These are phyloP conservation scores for Gentiana macrophylla DNA, from an alignment of 257 asterid species.

Conservation along the genomic window DNA sequence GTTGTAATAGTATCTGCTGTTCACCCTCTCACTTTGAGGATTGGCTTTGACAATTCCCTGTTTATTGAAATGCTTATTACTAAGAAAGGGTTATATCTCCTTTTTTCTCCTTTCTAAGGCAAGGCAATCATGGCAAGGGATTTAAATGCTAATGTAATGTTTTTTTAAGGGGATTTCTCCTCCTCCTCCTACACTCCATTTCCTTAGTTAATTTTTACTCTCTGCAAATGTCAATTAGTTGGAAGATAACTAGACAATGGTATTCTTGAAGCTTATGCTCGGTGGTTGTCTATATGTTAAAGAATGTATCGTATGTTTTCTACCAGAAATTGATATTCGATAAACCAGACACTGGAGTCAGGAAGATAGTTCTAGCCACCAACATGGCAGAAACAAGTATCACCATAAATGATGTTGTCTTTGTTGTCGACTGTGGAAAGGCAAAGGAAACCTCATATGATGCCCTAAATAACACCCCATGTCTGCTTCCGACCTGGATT, in stretches of 20 bases:
- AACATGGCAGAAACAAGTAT: slow-evolving; percentile 98
- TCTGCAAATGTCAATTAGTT: neutral
- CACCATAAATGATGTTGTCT: slow-evolving; percentile 91
- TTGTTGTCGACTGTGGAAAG: slow-evolving; percentile 93
- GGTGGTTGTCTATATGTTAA: neutral
- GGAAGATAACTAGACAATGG: too few species aligned
- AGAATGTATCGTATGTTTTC: neutral
- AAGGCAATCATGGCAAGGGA: neutral
- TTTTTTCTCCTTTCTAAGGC: neutral
- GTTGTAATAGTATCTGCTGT: neutral
- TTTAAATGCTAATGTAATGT: neutral
- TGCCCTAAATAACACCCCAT: slow-evolving; percentile 91
- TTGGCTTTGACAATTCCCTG: neutral
- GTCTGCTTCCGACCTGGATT: slow-evolving; percentile 95
- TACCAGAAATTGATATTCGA: slow-evolving; percentile 75
- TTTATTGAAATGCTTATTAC: too few species aligned
- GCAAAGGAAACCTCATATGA: slow-evolving; percentile 97
- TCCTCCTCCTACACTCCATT: too few species aligned
- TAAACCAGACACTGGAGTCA: slow-evolving; percentile 70
- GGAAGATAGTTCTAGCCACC: slow-evolving; percentile 94
- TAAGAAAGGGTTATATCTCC: too few species aligned
- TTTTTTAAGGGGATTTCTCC: neutral
- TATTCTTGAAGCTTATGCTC: neutral
- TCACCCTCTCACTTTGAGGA: neutral
- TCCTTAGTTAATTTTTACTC: neutral